A percentile compares a stretch with the other conserved stretches of the same genome.
phyloP scores from a whole-genome alignment of 2,329 filamentous ascomycete genomes.

The Beauveria brongniartii region DNA sequence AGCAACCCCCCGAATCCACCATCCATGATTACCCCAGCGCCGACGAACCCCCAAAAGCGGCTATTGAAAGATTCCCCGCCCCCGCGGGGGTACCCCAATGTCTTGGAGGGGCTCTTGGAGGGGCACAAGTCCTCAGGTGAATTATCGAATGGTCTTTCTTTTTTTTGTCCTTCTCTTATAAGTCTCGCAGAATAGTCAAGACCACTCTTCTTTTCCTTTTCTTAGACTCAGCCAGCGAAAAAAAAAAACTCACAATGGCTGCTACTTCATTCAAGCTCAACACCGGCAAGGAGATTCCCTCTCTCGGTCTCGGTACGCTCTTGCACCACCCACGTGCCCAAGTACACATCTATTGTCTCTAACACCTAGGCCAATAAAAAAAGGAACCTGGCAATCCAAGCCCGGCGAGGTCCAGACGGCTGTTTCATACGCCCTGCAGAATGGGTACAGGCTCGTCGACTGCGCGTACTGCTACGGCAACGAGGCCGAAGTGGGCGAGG shows the following conservation, averaged over 20 bases:
- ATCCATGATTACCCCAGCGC: no score
- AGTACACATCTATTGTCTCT: not conserved
- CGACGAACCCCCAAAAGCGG: not conserved
- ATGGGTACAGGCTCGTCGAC: conserved; percentile 56
- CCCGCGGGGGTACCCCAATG: not conserved
- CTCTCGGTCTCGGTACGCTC: conserved; percentile 51
- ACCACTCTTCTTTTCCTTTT: not conserved
- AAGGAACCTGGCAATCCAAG: conserved; percentile 58
- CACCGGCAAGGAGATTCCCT: conserved; percentile 54
- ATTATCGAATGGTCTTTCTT: not conserved
- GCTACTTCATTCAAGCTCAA: conserved; percentile 55
- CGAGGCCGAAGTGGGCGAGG: conserved; percentile 74
- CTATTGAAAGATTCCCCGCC: not conserved
- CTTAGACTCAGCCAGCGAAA: not conserved
- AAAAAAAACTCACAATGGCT: conserved; percentile 33
- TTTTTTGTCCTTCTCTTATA: not conserved
- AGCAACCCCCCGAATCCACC: no score
- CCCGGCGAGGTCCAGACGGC: conserved; percentile 51
- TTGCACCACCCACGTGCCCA: not conserved
- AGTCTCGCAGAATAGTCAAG: not conserved
- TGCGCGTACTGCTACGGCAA: conserved; percentile 72
- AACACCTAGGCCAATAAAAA: not conserved
- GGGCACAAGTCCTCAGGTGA: not conserved
- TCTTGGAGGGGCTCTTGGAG: not conserved
- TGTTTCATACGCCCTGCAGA: conserved; percentile 49